phyloP scores from a whole-genome alignment of 495 filamentous ascomycete genomes.

The Cercophora scortea region DNA sequence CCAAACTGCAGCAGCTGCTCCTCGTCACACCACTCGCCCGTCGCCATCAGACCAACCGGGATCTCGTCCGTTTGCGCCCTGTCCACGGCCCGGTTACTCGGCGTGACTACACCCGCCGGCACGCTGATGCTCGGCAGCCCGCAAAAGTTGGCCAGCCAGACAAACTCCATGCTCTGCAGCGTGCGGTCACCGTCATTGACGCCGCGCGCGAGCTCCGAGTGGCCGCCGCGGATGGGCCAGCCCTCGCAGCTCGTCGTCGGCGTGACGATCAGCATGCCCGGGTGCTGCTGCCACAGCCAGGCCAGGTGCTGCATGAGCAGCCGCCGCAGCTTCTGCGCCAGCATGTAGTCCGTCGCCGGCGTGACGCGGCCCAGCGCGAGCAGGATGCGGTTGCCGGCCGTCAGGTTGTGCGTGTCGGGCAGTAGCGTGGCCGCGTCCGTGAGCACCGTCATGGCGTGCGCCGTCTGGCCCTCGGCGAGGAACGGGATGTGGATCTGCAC shows the following conservation, averaged over 20 bases:
- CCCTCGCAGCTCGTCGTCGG: constrained; percentile 70
- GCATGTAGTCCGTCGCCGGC: constrained; percentile 57
- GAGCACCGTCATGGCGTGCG: constrained; percentile 76
- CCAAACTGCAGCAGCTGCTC: constrained; percentile 64
- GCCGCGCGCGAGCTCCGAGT: constrained; percentile 47
- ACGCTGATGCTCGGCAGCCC: constrained; percentile 63
- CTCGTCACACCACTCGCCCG: constrained; percentile 75
- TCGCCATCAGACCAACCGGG: constrained; percentile 75
- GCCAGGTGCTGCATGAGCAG: constrained; percentile 75
- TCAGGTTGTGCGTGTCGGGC: constrained; percentile 36
- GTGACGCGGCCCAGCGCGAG: constrained; percentile 57
- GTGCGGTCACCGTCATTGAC: constrained; percentile 62
- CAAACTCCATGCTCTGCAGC: constrained; percentile 74
- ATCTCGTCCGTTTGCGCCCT: constrained; percentile 30
- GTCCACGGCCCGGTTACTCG: constrained; percentile 16
- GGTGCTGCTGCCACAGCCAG: constrained; percentile 58
- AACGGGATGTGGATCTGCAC: constrained; percentile 67
- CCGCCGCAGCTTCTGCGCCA: constrained; percentile 68
- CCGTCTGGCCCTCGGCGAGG: constrained; percentile 63
- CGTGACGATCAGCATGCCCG: constrained; percentile 66
- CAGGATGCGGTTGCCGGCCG: constrained; percentile 62
- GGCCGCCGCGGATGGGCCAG: constrained; percentile 49
- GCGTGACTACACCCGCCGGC: constrained; percentile 57
- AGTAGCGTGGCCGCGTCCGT: constrained; percentile 49
- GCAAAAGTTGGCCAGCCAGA: constrained; percentile 76